These are phyloP conservation scores for Aspergillus campestris DNA, from an alignment of 495 filamentous ascomycete species.

Conservation along the genomic window DNA sequence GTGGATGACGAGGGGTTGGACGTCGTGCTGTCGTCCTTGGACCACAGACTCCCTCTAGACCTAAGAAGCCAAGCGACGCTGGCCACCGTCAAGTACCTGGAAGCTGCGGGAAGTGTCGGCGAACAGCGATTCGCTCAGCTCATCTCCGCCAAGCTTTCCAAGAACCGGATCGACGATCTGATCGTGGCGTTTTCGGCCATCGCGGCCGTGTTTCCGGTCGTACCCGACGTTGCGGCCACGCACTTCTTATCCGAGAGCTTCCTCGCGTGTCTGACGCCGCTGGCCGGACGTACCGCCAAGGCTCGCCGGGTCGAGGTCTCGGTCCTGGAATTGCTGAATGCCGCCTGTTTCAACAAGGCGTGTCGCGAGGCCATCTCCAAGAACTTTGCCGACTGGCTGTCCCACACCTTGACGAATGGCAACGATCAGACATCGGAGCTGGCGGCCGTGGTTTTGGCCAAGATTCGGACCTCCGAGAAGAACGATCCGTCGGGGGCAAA, in stretches of 20 bases:
- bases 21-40: slow-evolving; percentile 67
- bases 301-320: slow-evolving; percentile 71
- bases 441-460: slow-evolving; percentile 80
- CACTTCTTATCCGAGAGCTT: slow-evolving; percentile 85
- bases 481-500: slow-evolving; percentile 27
- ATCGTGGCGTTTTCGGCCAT: slow-evolving; percentile 82
- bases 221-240: slow-evolving; percentile 55
- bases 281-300: slow-evolving; percentile 66
- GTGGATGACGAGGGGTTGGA: slow-evolving; percentile 74
- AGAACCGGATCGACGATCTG: slow-evolving; percentile 48
- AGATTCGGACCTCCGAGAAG: slow-evolving; percentile 49
- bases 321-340: slow-evolving; percentile 78
- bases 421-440: slow-evolving; percentile 55
- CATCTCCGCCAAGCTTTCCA: slow-evolving; percentile 47
- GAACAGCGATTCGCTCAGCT: slow-evolving; percentile 56
- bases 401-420: slow-evolving; percentile 63
- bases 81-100: slow-evolving; percentile 70
- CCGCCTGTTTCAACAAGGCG: slow-evolving; percentile 70
- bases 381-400: slow-evolving; percentile 75
- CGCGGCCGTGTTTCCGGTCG: slow-evolving; percentile 76
- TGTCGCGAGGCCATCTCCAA: slow-evolving; percentile 75
- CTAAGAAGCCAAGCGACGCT: slow-evolving; percentile 68
- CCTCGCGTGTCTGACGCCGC: slow-evolving; percentile 54
- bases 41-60: slow-evolving; percentile 59
- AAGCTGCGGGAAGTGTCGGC: slow-evolving; percentile 60